Conservation (phyloP, 768 basidiomycete genomes). For the Chalciporus piperatus region DNA sequence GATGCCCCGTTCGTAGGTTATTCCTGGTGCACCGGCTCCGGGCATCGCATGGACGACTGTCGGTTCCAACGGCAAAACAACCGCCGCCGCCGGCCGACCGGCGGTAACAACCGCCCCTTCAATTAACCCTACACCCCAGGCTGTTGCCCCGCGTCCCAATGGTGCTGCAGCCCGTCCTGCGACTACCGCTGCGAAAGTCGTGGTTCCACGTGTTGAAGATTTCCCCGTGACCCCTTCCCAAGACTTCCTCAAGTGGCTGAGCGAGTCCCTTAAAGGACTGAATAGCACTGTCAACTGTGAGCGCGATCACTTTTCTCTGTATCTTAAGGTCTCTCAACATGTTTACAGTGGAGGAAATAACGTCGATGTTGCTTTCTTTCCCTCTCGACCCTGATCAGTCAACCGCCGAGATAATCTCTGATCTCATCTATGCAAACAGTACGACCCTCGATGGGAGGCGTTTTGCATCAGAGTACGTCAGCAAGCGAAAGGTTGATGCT, state of each 20-base stretch:
- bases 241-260: conserved; percentile 92
- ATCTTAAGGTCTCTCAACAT: neutral
- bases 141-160: conserved; percentile 37
- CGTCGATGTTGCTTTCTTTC: conserved; percentile 93
- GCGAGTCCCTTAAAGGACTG: conserved; percentile 74
- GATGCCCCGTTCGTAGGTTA: conserved; percentile 27
- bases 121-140: conserved; percentile 23
- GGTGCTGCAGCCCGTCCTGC: conserved; percentile 37
- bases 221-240: conserved; percentile 67
- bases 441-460: conserved; percentile 93
- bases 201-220: conserved; percentile 54
- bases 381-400: conserved; percentile 83
- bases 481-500: conserved; percentile 82
- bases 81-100: conserved; percentile 37
- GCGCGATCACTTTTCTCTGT: conserved; percentile 16
- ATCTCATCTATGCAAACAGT: conserved; percentile 91
- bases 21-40: conserved; percentile 31
- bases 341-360: conserved; percentile 85
- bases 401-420: conserved; percentile 89
- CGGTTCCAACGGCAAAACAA: conserved; percentile 68
- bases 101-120: conserved; percentile 31
- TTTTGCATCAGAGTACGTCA: conserved; percentile 90
- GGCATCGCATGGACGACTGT: conserved; percentile 84
- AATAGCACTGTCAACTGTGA: conserved; percentile 55
- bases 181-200: conserved; percentile 30